Base-by-base conservation (phyloP, 1,284 basidiomycete species). In the Rhodofomes roseus region DNA sequence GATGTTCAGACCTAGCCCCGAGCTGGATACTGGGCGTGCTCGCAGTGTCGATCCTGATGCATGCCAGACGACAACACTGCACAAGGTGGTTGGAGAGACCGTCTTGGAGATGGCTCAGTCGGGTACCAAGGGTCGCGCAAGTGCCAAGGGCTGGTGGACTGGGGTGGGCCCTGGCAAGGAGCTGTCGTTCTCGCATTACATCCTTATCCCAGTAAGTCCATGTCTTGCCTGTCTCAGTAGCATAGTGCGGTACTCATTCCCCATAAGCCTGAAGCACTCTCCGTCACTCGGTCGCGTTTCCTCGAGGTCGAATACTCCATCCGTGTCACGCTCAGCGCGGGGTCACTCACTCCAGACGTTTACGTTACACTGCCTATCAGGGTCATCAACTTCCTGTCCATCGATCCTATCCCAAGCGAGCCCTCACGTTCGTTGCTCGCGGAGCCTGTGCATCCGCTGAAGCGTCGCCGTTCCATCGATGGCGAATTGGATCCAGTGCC, bases 121-220 rank as follows among this genome's bases (percentile, higher is more conserved):
- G 50, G 83, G 82, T 23, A 75, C 83, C 2, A 81, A 84, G 64
- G 88, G 89, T 1, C 80, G 84, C 68, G 89, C 90, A 5, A 94
- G 91, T 40, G 89, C 90, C 4, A 89, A 87, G 68, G 92, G 92
- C 0, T 95, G 92, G 89, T 96, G 93, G 93, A 81, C 85, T 2
- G 93, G 93, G 8, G 85, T 95, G 6, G 77, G 79, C 20, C 77
- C 88, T 5, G 85, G 85, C 0, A 84, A 89, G 64, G 77, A 78
- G 1, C 70, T 81, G 57, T 81, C 85, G 60, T 86, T 90, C 71
- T 78, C 81, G 54, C 83, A 89, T 76, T 82, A 77, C 50, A 79
- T 93, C 11, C 70, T 83, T 6, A 72, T 95, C 43, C 93, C 94
- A 20, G 93, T 95, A 71, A 75, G 88, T 75, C 12, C 16, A n/a